These are phyloP conservation scores for Ceratopteris richardii DNA, from an alignment of 75 land plant species.

Conservation along the genomic window DNA sequence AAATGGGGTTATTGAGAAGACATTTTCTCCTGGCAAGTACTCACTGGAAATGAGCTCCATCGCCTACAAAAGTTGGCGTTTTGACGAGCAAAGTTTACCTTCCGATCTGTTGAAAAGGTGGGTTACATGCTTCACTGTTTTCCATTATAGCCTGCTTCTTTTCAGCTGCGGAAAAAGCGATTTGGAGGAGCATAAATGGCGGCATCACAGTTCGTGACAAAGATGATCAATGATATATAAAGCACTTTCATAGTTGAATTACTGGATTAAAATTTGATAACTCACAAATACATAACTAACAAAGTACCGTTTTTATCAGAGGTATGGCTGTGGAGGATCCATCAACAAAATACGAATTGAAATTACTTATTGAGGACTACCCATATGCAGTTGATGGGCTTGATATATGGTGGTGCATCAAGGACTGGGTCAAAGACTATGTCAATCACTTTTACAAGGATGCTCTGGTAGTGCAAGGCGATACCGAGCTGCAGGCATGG, in stretches of 20 bases:
- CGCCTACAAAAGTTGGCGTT: no score
- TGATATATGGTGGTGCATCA: no score
- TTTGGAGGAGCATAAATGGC: no score
- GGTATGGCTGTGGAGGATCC: conserved; percentile 51
- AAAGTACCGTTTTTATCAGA: conserved; percentile 26
- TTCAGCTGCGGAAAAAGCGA: no score
- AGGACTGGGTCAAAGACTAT: conserved; percentile 55
- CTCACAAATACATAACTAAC: no score
- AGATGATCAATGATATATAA: no score
- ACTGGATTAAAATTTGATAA: no score
- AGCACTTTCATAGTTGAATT: no score
- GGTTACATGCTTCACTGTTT: no score
- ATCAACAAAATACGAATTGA: conserved; percentile 19
- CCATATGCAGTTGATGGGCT: no score
- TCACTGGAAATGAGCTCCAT: conserved; percentile 39
- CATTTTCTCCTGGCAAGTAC: conserved; percentile 33
- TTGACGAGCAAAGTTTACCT: conserved; percentile 40
- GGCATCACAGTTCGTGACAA: no score
- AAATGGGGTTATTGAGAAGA: conserved; percentile 34
- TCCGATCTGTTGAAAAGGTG: conserved; percentile 43
- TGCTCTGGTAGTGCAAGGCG: conserved; percentile 28
- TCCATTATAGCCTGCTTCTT: no score
- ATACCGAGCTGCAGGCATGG: conserved; percentile 63
- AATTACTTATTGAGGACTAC: conserved; percentile 55
- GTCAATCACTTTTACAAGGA: conserved; percentile 39